Base-by-base conservation (phyloP, 495 filamentous ascomycete genomes). In the Hypoxylon rickii region DNA sequence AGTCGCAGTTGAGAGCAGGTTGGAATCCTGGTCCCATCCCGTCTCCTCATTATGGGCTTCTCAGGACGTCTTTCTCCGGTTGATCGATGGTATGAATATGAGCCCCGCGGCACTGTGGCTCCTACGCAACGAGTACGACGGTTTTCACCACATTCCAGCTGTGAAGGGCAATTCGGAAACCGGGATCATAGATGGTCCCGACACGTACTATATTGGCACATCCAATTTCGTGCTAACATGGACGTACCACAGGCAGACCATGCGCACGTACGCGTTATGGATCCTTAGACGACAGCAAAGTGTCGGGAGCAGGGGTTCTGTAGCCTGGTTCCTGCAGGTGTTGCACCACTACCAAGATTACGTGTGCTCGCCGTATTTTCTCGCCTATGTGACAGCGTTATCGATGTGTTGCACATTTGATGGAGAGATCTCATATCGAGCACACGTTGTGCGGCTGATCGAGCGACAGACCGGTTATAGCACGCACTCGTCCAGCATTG, bases 201-300 rank as follows among this genome's bases (percentile, higher is more conserved):
- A 62, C 37, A 62, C 63, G 32, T 63, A 63, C 50, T 66, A 66
- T 29, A 37, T 66, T 18, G 63, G 63, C 17, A 66, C 55, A 17
- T 62, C 59, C 6, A 55, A 46, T 43, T 66, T 63, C 39, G 61
- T 52, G 39, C 56, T 67, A 12, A 49, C 58, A 32, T 67, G 64
- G 61, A 57, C 64, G 2, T 67, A 54, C 34, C 44, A 64, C 34
- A 44, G 43, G 11, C 29, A 18, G 10, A 51, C 20, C 0, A 42
- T 31, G 20, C 31, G 20, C 7, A 67, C 64, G 22, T 42, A 36
- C 20, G 64, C 60, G 10, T 41, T 67, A 2, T 50, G 50, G 39
- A 55, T 67, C 24, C 34, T 55, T 0, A 41, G 64, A 18, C 47
- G 54, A 39, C 47, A 44, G 34, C 42, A 45, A 32, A 57, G 44